Percentiles rank a stretch among this genome's conserved stretches.
Conservation (phyloP, 2,329 filamentous ascomycete genomes). For the Dactylella cylindrospora region DNA sequence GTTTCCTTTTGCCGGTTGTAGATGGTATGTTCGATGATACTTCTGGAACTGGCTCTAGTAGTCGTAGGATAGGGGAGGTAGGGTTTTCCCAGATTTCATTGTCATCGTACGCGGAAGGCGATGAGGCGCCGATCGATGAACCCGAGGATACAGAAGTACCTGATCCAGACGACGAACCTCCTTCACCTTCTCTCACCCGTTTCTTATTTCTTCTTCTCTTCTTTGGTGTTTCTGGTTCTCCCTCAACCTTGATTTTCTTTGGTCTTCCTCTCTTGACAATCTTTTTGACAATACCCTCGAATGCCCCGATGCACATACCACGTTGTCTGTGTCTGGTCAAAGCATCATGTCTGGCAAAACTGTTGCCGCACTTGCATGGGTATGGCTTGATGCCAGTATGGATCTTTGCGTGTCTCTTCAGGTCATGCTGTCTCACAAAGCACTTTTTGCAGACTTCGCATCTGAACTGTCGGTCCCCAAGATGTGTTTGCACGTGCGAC, state of each 20-base stretch:
- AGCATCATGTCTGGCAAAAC: slow-evolving; percentile 92
- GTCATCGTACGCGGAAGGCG: slow-evolving; percentile 36
- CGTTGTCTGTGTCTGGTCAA: slow-evolving; percentile 90
- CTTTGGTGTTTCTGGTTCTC: slow-evolving; percentile 30
- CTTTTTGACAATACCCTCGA: slow-evolving; percentile 74
- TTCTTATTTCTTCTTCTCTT: slow-evolving; percentile 40
- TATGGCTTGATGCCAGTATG: slow-evolving; percentile 96
- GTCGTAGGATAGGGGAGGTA: slow-evolving; percentile 15
- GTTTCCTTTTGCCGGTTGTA: slow-evolving; percentile 27
- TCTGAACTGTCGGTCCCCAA: slow-evolving; percentile 92
- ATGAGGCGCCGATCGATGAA: slow-evolving; percentile 37
- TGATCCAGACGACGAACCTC: slow-evolving; percentile 28
- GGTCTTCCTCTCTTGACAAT: slow-evolving; percentile 63
- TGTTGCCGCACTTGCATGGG: slow-evolving; percentile 89
- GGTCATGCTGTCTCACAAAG: slow-evolving; percentile 94
- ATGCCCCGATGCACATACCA: slow-evolving; percentile 93
- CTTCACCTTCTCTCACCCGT: slow-evolving; percentile 14
- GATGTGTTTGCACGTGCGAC: slow-evolving; percentile 95
- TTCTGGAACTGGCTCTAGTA: slow-evolving; percentile 37
- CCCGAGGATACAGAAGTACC: slow-evolving; percentile 36
- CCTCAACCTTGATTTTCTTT: slow-evolving; percentile 46
- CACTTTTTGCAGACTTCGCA: slow-evolving; percentile 92
- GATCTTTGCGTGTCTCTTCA: slow-evolving; percentile 96
- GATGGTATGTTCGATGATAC: slow-evolving; percentile 16
- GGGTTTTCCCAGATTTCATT: slow-evolving; percentile 37